These are phyloP conservation scores for Ustulina deusta DNA, from an alignment of 2,329 filamentous ascomycete genomes.

Conservation along the genomic window DNA sequence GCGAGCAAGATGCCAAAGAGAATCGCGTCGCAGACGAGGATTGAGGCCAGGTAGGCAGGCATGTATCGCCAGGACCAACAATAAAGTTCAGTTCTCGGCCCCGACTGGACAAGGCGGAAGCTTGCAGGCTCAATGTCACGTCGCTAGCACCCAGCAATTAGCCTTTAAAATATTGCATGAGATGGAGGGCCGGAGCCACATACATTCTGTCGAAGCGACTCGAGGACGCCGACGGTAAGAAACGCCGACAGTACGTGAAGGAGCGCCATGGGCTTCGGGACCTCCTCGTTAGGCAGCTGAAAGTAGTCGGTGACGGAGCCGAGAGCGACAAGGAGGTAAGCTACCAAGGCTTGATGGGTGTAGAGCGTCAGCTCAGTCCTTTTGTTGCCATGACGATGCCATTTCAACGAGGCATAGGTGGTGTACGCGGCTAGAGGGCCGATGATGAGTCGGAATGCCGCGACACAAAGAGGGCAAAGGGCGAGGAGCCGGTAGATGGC, in stretches of 20 bases:
- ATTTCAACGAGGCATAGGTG: conserved; percentile 18
- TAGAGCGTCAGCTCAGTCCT: conserved; percentile 10
- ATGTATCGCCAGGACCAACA: conserved; percentile 4
- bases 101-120: conserved; percentile 15
- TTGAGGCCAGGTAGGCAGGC: conserved; percentile 7
- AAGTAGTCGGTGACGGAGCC: conserved; percentile 20
- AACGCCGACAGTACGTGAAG: conserved; percentile 13
- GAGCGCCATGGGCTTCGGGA: conserved; percentile 13
- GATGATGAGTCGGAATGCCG: conserved; percentile 13
- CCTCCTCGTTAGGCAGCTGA: conserved; percentile 5
- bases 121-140: conserved; percentile 18
- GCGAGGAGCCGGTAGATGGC: conserved; percentile 11
- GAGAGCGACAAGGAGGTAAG: conserved; percentile 17
- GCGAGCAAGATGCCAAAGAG: conserved; percentile 21
- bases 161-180: conserved; percentile 6
- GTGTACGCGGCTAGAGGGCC: conserved; percentile 19
- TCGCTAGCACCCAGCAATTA: conserved; percentile 17
- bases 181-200: neutral
- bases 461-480: conserved; percentile 5
- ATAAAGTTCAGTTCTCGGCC: conserved; percentile 12
- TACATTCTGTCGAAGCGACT: conserved; percentile 23
- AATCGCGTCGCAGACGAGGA: conserved; percentile 15
- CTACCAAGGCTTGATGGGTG: conserved; percentile 10
- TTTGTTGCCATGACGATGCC: conserved; percentile 5
- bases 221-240: conserved; percentile 17